A percentile compares a stretch with the other conserved stretches of the same genome.
phyloP scores from a whole-genome alignment of 225 moss, liverwort and hornwort species.

The Polytrichum commune region DNA sequence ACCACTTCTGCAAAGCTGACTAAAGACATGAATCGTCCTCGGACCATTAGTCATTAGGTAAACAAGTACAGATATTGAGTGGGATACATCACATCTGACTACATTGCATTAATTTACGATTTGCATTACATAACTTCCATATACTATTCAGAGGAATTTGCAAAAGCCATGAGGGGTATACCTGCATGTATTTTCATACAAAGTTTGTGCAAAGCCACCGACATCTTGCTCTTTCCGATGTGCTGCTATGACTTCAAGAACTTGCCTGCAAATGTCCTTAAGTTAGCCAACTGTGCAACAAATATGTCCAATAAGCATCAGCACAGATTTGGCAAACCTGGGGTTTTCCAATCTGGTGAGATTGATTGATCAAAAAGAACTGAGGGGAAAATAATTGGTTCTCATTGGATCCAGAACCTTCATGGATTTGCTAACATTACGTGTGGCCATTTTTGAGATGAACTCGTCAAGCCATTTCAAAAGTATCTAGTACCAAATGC shows the following conservation, averaged over 20 bases:
- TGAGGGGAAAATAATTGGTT: neutral
- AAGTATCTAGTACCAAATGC: neutral
- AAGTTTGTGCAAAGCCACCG: slow-evolving; percentile 54
- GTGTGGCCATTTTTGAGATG: neutral
- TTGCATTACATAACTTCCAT: neutral
- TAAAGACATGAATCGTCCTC: neutral
- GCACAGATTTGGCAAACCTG: neutral
- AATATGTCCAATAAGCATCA: too few relatives aligned
- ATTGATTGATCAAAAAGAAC: too few relatives aligned
- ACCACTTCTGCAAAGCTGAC: neutral
- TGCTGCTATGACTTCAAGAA: slow-evolving; percentile 82
- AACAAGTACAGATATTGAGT: neutral
- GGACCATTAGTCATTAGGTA: neutral
- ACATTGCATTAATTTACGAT: neutral
- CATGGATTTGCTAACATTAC: neutral
- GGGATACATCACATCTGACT: neutral
- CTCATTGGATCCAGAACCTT: neutral
- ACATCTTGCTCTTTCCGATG: slow-evolving; percentile 70
- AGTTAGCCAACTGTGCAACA: too few relatives aligned
- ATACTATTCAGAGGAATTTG: neutral
- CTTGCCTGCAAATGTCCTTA: slow-evolving; percentile 58
- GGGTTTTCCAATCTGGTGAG: neutral
- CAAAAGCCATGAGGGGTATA: slow-evolving; percentile 10
- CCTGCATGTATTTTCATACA: slow-evolving; percentile 94
- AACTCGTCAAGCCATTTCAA: neutral